Base-by-base conservation (phyloP, 306 rosid species). In the Psophocarpus tetragonolobus region DNA sequence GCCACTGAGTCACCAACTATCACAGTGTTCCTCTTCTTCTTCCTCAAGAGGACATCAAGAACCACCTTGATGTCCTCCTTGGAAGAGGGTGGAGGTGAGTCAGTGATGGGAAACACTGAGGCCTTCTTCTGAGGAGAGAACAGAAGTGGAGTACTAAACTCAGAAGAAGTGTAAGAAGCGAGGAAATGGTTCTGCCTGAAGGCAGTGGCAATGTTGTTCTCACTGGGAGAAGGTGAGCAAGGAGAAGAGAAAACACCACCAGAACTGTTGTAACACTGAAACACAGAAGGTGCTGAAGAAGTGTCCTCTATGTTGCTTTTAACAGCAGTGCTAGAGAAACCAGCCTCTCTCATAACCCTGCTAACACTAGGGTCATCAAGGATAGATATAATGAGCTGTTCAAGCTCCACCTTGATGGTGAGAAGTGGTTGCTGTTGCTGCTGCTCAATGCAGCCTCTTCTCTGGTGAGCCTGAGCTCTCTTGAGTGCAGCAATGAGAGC, bases 321-420 rank as follows among this genome's bases (percentile, higher is more conserved):
- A 27, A 93, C 94, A 45, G 84, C 82, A 45, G 90, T 87, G 65
- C 99, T 96, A 0, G 97, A 91, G 71, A 91, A 92, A 2, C 99
- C 97, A 51, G 99, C 99, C 47, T 96, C 99, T 65, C 97, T 87
- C 99, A 96, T 96, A 66, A 96, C 99, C 74, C 98, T 84, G 73
- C 97, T 96, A 27, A 96, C 99, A 81, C 92, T 86, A 10, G 99
- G 99, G 71, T 96, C 99, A 58, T 96, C 99, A 4, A 96, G 91
- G 64, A 96, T 93, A 7, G 98, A 93, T 8, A 96, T 79, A 4
- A 93, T 87, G 20, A 96, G 98, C 85, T 93, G 97, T 50, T 96
- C 93, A 18, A 93, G 84, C 87, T 91, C 98, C 0, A 96, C 96
- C 41, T 91, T 92, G 14, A 90, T 71, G 26, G 92, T 83, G 42